Conservation (phyloP, 208 protist species). For the Entamoeba nuttalli region DNA sequence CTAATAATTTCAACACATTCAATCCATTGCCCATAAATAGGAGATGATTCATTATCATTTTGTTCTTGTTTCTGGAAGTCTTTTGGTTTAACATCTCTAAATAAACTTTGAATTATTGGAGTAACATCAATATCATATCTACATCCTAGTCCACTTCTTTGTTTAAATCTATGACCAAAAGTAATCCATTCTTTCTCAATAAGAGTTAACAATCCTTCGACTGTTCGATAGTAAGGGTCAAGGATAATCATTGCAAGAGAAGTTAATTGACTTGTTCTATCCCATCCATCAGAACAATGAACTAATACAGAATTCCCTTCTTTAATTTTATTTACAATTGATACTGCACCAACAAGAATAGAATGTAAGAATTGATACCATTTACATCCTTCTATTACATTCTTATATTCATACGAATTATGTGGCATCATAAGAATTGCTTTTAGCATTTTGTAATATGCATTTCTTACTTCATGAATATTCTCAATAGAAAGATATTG, state of each 20-base stretch:
- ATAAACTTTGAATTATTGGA: neutral
- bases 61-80: neutral
- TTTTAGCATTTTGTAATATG: neutral
- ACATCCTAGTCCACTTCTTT: conserved; percentile 24
- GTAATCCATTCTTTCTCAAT: conserved; percentile 80
- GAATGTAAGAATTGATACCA: conserved; percentile 37
- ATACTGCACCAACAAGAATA: conserved; percentile 8
- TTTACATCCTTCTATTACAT: neutral
- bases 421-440: neutral
- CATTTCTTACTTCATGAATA: neutral
- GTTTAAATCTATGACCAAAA: conserved; percentile 70
- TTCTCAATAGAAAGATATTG: neutral
- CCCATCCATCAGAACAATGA: conserved; percentile 75
- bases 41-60: neutral
- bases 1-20: neutral
- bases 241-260: conserved; percentile 63
- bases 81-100: neutral
- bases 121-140: neutral
- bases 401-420: neutral
- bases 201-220: conserved; percentile 55
- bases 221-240: conserved; percentile 70
- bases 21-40: neutral
- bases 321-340: conserved; percentile 11
- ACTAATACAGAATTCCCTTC: conserved; percentile 33
- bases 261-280: conserved; percentile 70